Percentiles rank a stretch among this genome's conserved stretches.
phyloP scores from a whole-genome alignment of 1,284 basidiomycete genomes.

The Rhodotorula mucilaginosa region DNA sequence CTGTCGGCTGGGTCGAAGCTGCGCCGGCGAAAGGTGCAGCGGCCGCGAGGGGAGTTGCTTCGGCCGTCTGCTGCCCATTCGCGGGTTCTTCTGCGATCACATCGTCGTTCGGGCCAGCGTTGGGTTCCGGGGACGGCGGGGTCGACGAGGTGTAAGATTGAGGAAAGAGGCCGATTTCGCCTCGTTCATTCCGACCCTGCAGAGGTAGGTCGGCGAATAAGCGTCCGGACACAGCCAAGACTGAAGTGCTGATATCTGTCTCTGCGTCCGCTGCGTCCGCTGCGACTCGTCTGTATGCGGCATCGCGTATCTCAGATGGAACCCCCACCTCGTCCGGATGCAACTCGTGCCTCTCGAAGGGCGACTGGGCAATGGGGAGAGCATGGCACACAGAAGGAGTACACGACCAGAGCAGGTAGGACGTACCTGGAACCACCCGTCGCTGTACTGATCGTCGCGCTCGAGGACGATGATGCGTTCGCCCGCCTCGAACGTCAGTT shows the following conservation, averaged over 20 bases:
- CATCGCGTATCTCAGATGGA: neutral
- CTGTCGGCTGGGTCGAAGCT: neutral
- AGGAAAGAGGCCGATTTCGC: constrained; percentile 85
- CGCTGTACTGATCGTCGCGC: constrained; percentile 87
- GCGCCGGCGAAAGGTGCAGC: neutral
- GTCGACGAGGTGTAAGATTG: constrained; percentile 75
- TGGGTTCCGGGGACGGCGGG: constrained; percentile 48
- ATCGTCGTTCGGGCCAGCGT: neutral
- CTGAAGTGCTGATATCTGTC: too few relatives aligned
- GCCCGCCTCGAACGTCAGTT: constrained; percentile 80
- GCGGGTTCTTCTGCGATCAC: neutral
- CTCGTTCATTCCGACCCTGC: constrained; percentile 79
- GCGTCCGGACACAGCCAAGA: too few relatives aligned
- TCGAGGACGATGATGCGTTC: constrained; percentile 87
- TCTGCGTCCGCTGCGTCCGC: neutral
- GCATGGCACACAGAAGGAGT: too few relatives aligned
- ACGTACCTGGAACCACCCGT: constrained; percentile 98
- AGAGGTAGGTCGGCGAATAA: too few relatives aligned
- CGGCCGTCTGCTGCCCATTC: neutral
- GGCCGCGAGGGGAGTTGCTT: neutral
- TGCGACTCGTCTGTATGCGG: neutral
- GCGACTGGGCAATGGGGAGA: neutral
- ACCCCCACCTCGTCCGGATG: neutral
- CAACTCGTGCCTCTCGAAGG: neutral
- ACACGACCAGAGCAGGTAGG: too few relatives aligned